These are phyloP conservation scores for Xylaria sp. DNA, from an alignment of 2,329 filamentous ascomycete species.

Conservation along the genomic window DNA sequence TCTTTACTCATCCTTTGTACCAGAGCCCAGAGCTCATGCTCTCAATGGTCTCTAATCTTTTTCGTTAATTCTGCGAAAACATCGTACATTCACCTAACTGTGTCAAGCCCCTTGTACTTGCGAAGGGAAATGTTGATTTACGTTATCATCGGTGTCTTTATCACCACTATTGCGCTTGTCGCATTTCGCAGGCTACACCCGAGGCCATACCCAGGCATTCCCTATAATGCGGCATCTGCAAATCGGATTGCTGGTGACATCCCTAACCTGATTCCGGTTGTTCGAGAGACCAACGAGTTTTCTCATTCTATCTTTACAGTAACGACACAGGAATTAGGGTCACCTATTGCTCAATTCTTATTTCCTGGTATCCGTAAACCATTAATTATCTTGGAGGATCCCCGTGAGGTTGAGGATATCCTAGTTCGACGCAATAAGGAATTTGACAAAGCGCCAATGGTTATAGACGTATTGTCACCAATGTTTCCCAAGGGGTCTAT, in stretches of 20 bases:
- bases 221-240: constrained; percentile 25
- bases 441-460: constrained; percentile 40
- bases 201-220: constrained; percentile 28
- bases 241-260: constrained; percentile 24
- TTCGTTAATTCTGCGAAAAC: no score
- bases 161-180: background rate
- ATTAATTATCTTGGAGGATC: constrained; percentile 31
- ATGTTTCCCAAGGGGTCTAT: constrained; percentile 40
- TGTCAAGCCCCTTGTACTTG: no score
- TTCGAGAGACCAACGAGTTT: constrained; percentile 10
- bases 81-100: no score
- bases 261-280: constrained; percentile 14
- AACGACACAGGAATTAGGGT: constrained; percentile 14
- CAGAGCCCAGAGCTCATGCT: no score
- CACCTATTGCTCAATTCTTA: constrained; percentile 24
- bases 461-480: constrained; percentile 33
- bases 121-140: no score
- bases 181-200: constrained; percentile 24
- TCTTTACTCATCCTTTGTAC: no score
- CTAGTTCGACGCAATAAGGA: constrained; percentile 32
- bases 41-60: no score
- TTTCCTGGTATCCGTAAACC: constrained; percentile 29
- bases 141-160: background rate
- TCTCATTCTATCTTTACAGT: constrained; percentile 14
- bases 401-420: constrained; percentile 31